A percentile compares a stretch with the other conserved stretches of the same genome.
Evolutionary conservation across 495 filamentous ascomycete species (phyloP).

Genomic region (Daldinia concentrica): DNA sequence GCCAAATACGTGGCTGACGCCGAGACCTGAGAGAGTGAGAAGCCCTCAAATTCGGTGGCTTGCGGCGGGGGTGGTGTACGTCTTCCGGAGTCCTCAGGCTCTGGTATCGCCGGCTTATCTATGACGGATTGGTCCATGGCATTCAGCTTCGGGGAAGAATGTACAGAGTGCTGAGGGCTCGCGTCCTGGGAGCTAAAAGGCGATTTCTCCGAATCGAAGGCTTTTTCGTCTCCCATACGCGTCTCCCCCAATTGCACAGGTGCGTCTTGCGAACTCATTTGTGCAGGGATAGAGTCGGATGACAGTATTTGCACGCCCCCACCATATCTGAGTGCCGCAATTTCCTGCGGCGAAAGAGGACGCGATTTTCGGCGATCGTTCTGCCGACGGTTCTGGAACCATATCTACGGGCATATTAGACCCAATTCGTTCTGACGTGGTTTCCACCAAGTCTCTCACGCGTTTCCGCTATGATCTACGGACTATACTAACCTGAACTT

Average conservation of each 20-base stretch:
- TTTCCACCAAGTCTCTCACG: neutral
- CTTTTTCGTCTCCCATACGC: constrained; percentile 20
- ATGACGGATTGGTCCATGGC: neutral
- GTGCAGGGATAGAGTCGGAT: constrained; percentile 54
- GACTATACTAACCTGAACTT: constrained; percentile 83
- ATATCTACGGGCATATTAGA: constrained; percentile 72
- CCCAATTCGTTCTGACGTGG: constrained; percentile 7
- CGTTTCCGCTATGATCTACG: neutral
- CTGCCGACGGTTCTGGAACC: constrained; percentile 98
- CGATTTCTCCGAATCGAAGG: constrained; percentile 22
- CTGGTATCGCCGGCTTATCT: constrained; percentile 2
- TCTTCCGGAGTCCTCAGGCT: constrained; percentile 12
- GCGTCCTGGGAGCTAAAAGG: constrained; percentile 24
- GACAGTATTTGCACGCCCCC: constrained; percentile 61
- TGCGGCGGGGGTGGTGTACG: constrained; percentile 33
- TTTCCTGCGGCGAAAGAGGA: constrained; percentile 83
- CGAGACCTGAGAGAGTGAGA: constrained; percentile 43
- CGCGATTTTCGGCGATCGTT: constrained; percentile 91
- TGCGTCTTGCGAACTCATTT: constrained; percentile 31
- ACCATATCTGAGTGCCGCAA: constrained; percentile 68
- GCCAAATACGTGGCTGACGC: constrained; percentile 51
- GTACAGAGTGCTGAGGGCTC: constrained; percentile 28
- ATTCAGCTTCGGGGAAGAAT: constrained; percentile 31
- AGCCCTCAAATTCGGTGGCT: constrained; percentile 20
- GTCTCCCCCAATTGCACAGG: constrained; percentile 16